These are phyloP conservation scores for Chaetomiaceae sp. DNA, from an alignment of 2,329 filamentous ascomycete species.

Conservation along the genomic window DNA sequence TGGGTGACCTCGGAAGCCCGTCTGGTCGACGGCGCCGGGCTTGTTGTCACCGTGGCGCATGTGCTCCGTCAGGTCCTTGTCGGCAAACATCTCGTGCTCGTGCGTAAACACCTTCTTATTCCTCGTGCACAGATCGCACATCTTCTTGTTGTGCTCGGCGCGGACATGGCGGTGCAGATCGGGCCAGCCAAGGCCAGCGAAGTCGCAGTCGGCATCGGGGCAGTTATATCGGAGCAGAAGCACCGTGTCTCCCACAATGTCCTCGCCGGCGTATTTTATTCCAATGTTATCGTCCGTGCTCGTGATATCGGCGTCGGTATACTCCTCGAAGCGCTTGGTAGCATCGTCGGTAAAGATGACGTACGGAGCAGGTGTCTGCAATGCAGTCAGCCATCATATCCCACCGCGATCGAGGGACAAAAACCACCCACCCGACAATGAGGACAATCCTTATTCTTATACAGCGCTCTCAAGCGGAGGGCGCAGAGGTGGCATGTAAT, in stretches of 20 bases:
- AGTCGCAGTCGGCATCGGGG: conserved; percentile 73
- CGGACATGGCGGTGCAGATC: conserved; percentile 71
- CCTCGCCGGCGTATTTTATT: conserved; percentile 82
- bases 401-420: too few relatives aligned
- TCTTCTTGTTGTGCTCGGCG: conserved; percentile 74
- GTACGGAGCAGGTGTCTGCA: conserved; percentile 60
- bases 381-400: neutral
- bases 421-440: conserved; percentile 76
- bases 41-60: conserved; percentile 88
- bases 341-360: conserved; percentile 90
- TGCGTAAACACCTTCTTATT: conserved; percentile 99
- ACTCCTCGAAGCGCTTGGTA: conserved; percentile 81
- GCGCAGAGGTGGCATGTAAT: conserved; percentile 95
- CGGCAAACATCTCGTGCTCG: conserved; percentile 88
- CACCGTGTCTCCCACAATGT: conserved; percentile 87
- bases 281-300: conserved; percentile 80
- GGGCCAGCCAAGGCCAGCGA: conserved; percentile 66
- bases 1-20: conserved; percentile 92
- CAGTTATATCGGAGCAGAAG: conserved; percentile 91
- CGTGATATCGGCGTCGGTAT: conserved; percentile 65
- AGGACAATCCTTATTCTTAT: conserved; percentile 95
- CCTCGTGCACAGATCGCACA: conserved; percentile 84
- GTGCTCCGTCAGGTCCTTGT: conserved; percentile 75
- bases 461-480: conserved; percentile 82
- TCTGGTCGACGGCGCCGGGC: conserved; percentile 85